A percentile compares a stretch with the other conserved stretches of the same genome.
phyloP scores from a whole-genome alignment of 305 asterid genomes.

The Plantago coronopus region DNA sequence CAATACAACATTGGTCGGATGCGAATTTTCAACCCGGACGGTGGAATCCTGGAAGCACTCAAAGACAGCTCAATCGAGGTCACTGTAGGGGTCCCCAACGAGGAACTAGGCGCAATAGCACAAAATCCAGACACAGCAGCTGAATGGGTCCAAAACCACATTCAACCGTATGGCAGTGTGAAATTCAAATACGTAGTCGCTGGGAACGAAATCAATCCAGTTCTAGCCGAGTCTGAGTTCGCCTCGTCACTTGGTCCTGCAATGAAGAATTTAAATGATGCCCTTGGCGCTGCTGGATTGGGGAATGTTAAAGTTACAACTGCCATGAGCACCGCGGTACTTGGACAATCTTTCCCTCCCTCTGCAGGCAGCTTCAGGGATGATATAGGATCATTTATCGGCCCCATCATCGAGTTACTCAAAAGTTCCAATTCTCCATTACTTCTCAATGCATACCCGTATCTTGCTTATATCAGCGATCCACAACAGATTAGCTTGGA shows the following conservation, averaged over 20 bases:
- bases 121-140: slow-evolving; percentile 12
- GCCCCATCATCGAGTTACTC: slow-evolving; percentile 36
- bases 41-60: slow-evolving; percentile 23
- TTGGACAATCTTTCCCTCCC: slow-evolving; percentile 47
- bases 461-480: slow-evolving; percentile 21
- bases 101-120: slow-evolving; percentile 20
- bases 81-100: slow-evolving; percentile 24
- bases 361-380: slow-evolving; percentile 37
- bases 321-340: slow-evolving; percentile 34
- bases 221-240: not conserved
- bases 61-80: slow-evolving; percentile 20
- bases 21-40: slow-evolving; percentile 20
- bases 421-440: slow-evolving; percentile 20
- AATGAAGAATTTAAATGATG: slow-evolving; percentile 28
- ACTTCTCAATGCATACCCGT: slow-evolving; percentile 12
- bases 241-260: slow-evolving; percentile 18
- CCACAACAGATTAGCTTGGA: slow-evolving; percentile 13
- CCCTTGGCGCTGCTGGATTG: slow-evolving; percentile 24
- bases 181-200: slow-evolving; percentile 27
- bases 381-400: slow-evolving; percentile 18
- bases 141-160: slow-evolving; percentile 26
- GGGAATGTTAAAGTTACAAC: slow-evolving; percentile 4
- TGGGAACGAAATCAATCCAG: slow-evolving; percentile 35
- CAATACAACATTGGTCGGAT: slow-evolving; percentile 13
- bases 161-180: slow-evolving; percentile 6